Percentiles rank a stretch among this genome's conserved stretches.
phyloP scores from a whole-genome alignment of 768 basidiomycete species.

The Phlebiopsis gigantea region DNA sequence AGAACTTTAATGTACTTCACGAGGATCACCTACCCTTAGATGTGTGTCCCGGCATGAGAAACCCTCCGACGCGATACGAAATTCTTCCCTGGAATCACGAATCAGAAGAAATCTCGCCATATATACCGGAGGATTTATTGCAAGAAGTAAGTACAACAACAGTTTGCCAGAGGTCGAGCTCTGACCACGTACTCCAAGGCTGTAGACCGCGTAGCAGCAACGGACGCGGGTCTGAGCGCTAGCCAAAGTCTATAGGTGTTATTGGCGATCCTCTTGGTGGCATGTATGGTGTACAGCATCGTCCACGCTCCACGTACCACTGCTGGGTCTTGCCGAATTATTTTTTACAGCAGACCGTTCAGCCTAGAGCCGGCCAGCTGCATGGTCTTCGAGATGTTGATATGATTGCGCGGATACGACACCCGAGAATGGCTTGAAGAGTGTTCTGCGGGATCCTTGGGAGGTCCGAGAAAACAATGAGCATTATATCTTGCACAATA shows the following conservation, averaged over 20 bases:
- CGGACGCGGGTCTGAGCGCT: not conserved
- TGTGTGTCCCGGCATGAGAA: slow-evolving; percentile 71
- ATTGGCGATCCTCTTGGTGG: too few relatives aligned
- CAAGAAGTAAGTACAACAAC: slow-evolving; percentile 37
- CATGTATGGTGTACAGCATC: too few relatives aligned
- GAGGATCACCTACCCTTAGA: slow-evolving; percentile 74
- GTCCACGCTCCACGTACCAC: too few relatives aligned
- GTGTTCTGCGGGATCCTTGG: too few relatives aligned
- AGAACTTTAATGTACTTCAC: slow-evolving; percentile 67
- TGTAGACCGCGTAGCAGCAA: not conserved
- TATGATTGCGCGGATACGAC: too few relatives aligned
- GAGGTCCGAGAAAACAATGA: not conserved
- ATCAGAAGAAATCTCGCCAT: slow-evolving; percentile 51
- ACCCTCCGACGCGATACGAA: slow-evolving; percentile 70
- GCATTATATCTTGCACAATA: not conserved
- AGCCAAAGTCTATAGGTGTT: slow-evolving; percentile 10
- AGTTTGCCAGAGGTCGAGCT: not conserved
- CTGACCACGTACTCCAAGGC: not conserved
- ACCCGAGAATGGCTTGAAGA: too few relatives aligned
- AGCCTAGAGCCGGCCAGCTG: too few relatives aligned
- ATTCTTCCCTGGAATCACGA: slow-evolving; percentile 56
- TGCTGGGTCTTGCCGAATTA: too few relatives aligned
- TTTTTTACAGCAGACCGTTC: too few relatives aligned
- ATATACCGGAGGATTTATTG: slow-evolving; percentile 55
- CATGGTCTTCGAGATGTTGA: too few relatives aligned